Evolutionary conservation across 805 yeast species (phyloP).

Genomic region (Candida alai): DNA sequence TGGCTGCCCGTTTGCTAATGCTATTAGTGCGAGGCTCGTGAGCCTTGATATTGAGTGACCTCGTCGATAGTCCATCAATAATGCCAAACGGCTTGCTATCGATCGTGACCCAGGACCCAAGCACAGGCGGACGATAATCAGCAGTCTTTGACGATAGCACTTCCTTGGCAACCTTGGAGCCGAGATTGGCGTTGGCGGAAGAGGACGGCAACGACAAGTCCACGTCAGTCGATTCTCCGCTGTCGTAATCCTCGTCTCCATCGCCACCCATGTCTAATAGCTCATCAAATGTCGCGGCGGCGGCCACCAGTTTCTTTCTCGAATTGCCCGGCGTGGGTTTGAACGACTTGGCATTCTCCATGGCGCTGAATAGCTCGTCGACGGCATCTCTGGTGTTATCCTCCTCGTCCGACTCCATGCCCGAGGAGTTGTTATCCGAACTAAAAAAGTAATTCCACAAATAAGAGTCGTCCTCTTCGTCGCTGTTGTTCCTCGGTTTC

Average conservation of each 20-base stretch:
- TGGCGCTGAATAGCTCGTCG: conserved; percentile 23
- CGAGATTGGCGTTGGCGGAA: conserved; percentile 50
- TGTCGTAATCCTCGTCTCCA: conserved; percentile 40
- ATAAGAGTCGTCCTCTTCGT: conserved; percentile 65
- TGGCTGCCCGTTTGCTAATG: conserved; percentile 2
- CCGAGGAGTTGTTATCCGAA: conserved; percentile 27
- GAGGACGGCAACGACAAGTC: conserved; percentile 79
- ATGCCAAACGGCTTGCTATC: conserved; percentile 83
- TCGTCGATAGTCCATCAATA: conserved; percentile 89
- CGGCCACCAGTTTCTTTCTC: neutral
- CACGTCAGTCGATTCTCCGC: conserved; percentile 93
- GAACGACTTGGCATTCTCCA: conserved; percentile 16
- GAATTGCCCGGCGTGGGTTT: conserved; percentile 2
- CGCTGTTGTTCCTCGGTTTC: conserved; percentile 18
- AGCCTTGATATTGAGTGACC: conserved; percentile 51
- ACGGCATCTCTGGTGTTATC: conserved; percentile 10
- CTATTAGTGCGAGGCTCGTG: conserved; percentile 7
- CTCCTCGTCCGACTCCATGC: conserved; percentile 16
- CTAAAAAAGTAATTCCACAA: conserved; percentile 72
- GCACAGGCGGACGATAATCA: conserved; percentile 83
- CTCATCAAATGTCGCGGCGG: neutral
- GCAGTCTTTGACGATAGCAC: conserved; percentile 83
- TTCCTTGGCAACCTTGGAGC: conserved; percentile 86
- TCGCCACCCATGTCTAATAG: conserved; percentile 2
- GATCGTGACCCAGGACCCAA: conserved; percentile 89